phyloP scores from a whole-genome alignment of 768 basidiomycete genomes.

The Phylloporus sp. region DNA sequence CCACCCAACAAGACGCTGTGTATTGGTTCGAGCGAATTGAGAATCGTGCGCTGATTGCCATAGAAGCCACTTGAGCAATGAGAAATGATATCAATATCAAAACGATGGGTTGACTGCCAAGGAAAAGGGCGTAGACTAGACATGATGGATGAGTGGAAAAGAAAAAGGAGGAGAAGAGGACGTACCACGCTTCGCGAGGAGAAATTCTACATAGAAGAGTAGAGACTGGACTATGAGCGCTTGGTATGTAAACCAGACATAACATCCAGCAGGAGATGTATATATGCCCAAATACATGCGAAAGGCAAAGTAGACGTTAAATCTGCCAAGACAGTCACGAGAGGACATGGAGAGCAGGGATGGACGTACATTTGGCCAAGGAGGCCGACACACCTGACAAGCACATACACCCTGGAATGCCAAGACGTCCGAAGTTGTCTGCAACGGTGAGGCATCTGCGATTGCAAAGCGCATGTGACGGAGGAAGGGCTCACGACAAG shows the following conservation, averaged over 20 bases:
- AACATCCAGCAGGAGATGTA: slow-evolving; percentile 8
- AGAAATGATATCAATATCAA: slow-evolving; percentile 8
- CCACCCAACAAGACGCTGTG: slow-evolving; percentile 15
- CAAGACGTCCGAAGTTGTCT: slow-evolving; percentile 10
- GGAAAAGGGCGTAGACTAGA: slow-evolving; percentile 19
- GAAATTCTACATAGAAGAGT: slow-evolving; percentile 6
- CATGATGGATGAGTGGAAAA: not conserved
- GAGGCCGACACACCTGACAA: slow-evolving; percentile 15
- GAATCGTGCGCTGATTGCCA: slow-evolving; percentile 14
- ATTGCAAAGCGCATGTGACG: not conserved
- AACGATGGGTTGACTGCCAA: slow-evolving; percentile 3
- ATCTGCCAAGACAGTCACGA: slow-evolving; percentile 8
- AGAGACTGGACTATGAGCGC: slow-evolving; percentile 11
- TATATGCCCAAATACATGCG: slow-evolving; percentile 15
- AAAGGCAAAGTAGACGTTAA: slow-evolving; percentile 17
- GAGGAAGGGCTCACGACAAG: slow-evolving; percentile 20
- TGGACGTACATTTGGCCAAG: slow-evolving; percentile 17
- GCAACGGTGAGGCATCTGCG: not conserved
- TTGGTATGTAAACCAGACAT: slow-evolving; percentile 17
- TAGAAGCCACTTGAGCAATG: slow-evolving; percentile 11
- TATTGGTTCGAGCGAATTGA: slow-evolving; percentile 7
- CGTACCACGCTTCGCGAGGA: slow-evolving; percentile 21
- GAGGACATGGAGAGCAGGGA: not conserved
- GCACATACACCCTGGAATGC: slow-evolving; percentile 7
- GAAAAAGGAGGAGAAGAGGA: not conserved